A percentile compares a stretch with the other conserved stretches of the same genome.
Evolutionary conservation across 2,329 filamentous ascomycete species (phyloP).

Genomic region (Epichloe sp.): DNA sequence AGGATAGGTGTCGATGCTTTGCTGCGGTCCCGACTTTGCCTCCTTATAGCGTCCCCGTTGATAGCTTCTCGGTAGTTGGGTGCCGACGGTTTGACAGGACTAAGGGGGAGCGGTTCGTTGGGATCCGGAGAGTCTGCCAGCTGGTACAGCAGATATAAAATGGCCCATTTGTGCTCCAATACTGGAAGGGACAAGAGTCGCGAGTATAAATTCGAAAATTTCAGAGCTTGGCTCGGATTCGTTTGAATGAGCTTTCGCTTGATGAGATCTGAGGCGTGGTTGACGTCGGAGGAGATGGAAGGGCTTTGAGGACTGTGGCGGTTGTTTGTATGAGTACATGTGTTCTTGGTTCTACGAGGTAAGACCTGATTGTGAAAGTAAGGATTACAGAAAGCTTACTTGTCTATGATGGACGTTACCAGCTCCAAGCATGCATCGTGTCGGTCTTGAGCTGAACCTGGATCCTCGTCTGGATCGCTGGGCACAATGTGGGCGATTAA

Average conservation of each 20-base stretch:
- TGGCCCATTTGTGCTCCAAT: conserved; percentile 91
- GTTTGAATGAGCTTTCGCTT: conserved; percentile 74
- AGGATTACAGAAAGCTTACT: conserved; percentile 20
- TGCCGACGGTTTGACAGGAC: conserved; percentile 26
- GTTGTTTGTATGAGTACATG: background rate
- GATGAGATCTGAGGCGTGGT: conserved; percentile 87
- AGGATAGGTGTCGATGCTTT: conserved; percentile 23
- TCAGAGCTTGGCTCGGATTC: conserved; percentile 64
- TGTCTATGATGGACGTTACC: conserved; percentile 37
- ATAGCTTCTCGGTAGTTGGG: conserved; percentile 25
- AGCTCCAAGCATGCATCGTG: conserved; percentile 48
- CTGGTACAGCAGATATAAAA: conserved; percentile 80
- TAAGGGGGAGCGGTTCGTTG: conserved; percentile 35
- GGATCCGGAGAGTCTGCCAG: conserved; percentile 57
- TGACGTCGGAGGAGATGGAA: conserved; percentile 56
- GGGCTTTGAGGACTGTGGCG: conserved; percentile 33
- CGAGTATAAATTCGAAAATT: conserved; percentile 84
- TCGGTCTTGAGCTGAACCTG: conserved; percentile 53
- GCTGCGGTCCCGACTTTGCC: conserved; percentile 24
- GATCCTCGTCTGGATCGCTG: conserved; percentile 49
- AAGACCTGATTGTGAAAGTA: background rate
- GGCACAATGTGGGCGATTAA: conserved; percentile 65
- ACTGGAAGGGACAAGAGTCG: conserved; percentile 82
- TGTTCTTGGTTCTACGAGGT: background rate
- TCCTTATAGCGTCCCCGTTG: conserved; percentile 22